Base-by-base conservation (phyloP, 495 filamentous ascomycete genomes). In the Penicillium diatomitis region DNA sequence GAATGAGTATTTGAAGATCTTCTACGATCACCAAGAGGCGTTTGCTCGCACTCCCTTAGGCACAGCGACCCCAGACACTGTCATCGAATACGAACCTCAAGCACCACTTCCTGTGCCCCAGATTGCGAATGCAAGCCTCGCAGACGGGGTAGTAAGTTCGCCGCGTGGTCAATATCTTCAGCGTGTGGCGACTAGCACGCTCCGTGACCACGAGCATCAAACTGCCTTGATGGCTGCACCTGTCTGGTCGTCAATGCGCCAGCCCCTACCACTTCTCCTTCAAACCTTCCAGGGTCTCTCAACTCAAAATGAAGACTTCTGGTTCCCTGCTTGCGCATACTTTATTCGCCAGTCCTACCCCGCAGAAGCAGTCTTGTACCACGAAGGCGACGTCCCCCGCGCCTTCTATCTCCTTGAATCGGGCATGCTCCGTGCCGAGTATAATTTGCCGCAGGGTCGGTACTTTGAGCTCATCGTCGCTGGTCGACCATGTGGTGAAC, bases 401-500 rank as follows among this genome's bases (percentile, higher is more conserved):
- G 86, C 81, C 27, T 97, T 98, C 67, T 96, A 95, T 58, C 78
- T 98, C n/a, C 65, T 98, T 3, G 89, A 97, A 66, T 74, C 78
- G 3, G 92, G 92, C 32, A 89, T 96, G 61, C 75, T 98, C 31
- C 79, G 89, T 34, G 88, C 84, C 1, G 89, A 92, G 54, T 98
- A 97, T 61, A 78, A 91, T 32, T 74, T 90, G 11, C 88, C 91
- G 2, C 92, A 96, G 63, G 92, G 94, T 4, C 77, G 78, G 53
- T 86, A 88, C 56, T 90, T 82, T 41, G 92, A 98, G 61, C 84
- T 88, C 52, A 95, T 98, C 38, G 86, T 96, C 3, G 88, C 89
- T 6, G 92, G 92, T 27, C 90, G 91, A 28, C 96, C 92, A 7
- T 96, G 91, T 59, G 92, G 92, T 29, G 92, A 98, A 67, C 67